These are phyloP conservation scores for Microcos paniculata DNA, from an alignment of 345 rosid species.

Conservation along the genomic window DNA sequence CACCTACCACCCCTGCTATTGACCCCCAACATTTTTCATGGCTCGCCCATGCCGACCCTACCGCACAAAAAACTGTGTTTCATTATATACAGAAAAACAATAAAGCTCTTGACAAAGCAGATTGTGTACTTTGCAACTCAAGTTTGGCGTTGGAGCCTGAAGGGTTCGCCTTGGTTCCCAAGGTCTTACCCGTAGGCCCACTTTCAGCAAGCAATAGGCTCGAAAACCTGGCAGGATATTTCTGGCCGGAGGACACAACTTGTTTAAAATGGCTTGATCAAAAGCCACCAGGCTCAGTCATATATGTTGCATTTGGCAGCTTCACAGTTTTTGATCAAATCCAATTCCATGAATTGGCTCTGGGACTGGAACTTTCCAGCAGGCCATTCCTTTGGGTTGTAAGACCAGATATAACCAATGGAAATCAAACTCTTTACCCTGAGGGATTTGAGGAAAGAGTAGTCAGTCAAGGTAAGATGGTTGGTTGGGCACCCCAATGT, in stretches of 20 bases:
- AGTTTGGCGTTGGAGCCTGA: constrained; percentile 35
- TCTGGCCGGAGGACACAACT: constrained; percentile 33
- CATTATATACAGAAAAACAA: no score
- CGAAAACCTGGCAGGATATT: constrained; percentile 15
- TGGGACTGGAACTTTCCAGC: constrained; percentile 32
- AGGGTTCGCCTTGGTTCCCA: constrained; percentile 14
- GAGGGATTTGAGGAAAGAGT: constrained; percentile 6
- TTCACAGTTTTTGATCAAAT: constrained; percentile 21
- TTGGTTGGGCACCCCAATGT: not conserved
- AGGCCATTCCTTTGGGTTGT: no score
- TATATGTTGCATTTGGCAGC: constrained; percentile 49
- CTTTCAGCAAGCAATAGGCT: constrained; percentile 18
- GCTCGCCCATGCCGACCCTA: no score
- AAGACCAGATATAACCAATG: constrained; percentile 16
- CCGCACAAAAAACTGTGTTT: no score
- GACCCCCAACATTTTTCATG: no score
- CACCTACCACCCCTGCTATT: no score
- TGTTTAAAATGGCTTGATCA: constrained; percentile 41
- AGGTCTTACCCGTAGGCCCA: constrained; percentile 37
- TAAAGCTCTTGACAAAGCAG: not conserved
- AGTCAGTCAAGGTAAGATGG: not conserved
- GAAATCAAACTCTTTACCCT: constrained; percentile 3
- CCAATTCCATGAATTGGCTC: constrained; percentile 40
- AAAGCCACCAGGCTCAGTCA: constrained; percentile 29
- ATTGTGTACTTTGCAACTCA: constrained; percentile 28